Evolutionary conservation across 2,329 filamentous ascomycete species (phyloP).

Genomic region (Hypomyces rosellus): DNA sequence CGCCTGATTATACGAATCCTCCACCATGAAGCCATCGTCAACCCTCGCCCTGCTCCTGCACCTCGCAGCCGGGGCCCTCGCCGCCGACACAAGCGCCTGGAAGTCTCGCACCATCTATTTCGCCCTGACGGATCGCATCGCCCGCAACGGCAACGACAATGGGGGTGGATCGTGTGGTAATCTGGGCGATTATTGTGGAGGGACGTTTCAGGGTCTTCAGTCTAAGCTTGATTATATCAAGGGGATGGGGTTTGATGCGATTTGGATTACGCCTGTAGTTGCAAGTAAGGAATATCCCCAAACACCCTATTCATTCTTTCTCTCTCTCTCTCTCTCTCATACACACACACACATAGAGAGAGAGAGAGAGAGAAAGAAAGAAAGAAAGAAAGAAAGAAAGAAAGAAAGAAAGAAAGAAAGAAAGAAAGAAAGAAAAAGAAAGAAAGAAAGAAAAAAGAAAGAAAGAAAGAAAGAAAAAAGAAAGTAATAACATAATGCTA

Average conservation of each 20-base stretch:
- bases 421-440: too few relatives aligned
- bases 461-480: too few relatives aligned
- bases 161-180: conserved; percentile 37
- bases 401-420: too few relatives aligned
- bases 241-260: conserved; percentile 52
- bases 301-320: too few relatives aligned
- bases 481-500: too few relatives aligned
- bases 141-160: conserved; percentile 36
- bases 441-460: too few relatives aligned
- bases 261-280: conserved; percentile 55
- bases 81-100: conserved; percentile 38
- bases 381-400: too few relatives aligned
- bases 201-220: conserved; percentile 52
- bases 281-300: conserved; percentile 29
- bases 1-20: not conserved
- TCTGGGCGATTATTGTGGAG: conserved; percentile 51
- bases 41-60: conserved; percentile 10
- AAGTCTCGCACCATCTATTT: conserved; percentile 53
- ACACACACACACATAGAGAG: too few relatives aligned
- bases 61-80: conserved; percentile 12
- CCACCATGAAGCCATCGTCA: conserved; percentile 4
- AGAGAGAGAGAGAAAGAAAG: too few relatives aligned
- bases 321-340: too few relatives aligned
- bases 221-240: conserved; percentile 58
- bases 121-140: conserved; percentile 51